Evolutionary conservation across 2,329 filamentous ascomycete species (phyloP).

Genomic region (Alternaria longipes): DNA sequence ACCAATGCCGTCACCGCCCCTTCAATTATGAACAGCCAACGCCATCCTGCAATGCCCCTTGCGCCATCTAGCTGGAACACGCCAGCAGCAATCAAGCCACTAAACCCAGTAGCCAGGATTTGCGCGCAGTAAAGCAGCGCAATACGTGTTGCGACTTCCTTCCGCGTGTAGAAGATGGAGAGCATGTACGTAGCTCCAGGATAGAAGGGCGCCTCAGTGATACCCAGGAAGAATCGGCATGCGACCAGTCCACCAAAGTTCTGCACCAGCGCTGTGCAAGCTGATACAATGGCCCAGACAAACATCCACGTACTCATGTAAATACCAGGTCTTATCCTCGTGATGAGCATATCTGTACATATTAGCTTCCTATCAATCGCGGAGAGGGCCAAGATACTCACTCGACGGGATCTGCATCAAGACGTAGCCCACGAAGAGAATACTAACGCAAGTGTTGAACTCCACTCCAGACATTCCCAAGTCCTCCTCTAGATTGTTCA

Average conservation of each 20-base stretch:
- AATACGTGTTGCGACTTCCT: conserved; percentile 52
- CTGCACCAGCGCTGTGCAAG: conserved; percentile 44
- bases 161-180: conserved; percentile 72
- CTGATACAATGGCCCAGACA: conserved; percentile 49
- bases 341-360: conserved; percentile 51
- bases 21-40: conserved; percentile 52
- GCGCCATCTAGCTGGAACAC: conserved; percentile 46
- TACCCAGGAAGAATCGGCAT: conserved; percentile 43
- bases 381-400: neutral
- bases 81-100: conserved; percentile 56
- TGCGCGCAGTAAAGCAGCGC: conserved; percentile 53
- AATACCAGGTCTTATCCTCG: conserved; percentile 41
- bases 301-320: conserved; percentile 49
- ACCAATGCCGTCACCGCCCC: conserved; percentile 37
- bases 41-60: conserved; percentile 49
- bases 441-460: conserved; percentile 61
- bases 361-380: neutral
- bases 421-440: conserved; percentile 61
- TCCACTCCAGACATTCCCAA: conserved; percentile 39
- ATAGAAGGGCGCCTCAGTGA: conserved; percentile 57
- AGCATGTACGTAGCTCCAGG: conserved; percentile 70
- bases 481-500: conserved; percentile 70
- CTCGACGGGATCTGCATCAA: conserved; percentile 51
- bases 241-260: conserved; percentile 46
- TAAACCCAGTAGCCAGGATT: conserved; percentile 54